Conservation (phyloP, 805 yeast species). For the Candida krabiensis region DNA sequence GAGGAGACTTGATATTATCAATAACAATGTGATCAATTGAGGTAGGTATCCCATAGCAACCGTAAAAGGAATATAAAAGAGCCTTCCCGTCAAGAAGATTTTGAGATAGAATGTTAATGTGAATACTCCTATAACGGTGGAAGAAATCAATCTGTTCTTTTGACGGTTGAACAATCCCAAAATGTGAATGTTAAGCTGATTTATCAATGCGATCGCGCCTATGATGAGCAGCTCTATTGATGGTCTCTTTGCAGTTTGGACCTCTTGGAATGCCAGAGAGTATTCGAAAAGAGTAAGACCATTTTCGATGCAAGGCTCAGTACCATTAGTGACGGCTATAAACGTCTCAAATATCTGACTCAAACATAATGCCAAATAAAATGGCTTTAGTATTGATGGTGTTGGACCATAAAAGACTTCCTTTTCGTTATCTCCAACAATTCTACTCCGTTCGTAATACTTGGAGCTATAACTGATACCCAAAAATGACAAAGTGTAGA, state of each 20-base stretch:
- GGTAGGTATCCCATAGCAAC: constrained; percentile 65
- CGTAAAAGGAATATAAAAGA: constrained; percentile 52
- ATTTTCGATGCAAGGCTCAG: constrained; percentile 57
- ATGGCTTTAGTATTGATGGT: constrained; percentile 55
- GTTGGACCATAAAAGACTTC: constrained; percentile 38
- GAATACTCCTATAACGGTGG: constrained; percentile 55
- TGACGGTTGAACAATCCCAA: constrained; percentile 56
- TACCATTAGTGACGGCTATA: constrained; percentile 55
- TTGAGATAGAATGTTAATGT: constrained; percentile 49
- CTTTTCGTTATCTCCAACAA: constrained; percentile 18
- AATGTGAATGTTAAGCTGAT: constrained; percentile 62
- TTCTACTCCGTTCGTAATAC: constrained; percentile 16
- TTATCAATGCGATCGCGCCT: constrained; percentile 54
- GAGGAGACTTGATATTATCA: constrained; percentile 50
- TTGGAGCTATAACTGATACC: constrained; percentile 25
- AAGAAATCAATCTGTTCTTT: constrained; percentile 60
- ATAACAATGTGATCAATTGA: constrained; percentile 53
- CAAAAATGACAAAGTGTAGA: constrained; percentile 26
- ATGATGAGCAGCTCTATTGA: constrained; percentile 52
- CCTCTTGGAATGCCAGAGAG: constrained; percentile 75
- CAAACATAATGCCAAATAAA: constrained; percentile 55
- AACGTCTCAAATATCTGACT: constrained; percentile 69
- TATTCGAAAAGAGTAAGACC: constrained; percentile 75
- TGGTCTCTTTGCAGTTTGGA: constrained; percentile 50
- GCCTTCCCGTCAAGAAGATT: constrained; percentile 39